Evolutionary conservation across 257 asterid genomes (phyloP).

Genomic region (Solanum raphanifolium): DNA sequence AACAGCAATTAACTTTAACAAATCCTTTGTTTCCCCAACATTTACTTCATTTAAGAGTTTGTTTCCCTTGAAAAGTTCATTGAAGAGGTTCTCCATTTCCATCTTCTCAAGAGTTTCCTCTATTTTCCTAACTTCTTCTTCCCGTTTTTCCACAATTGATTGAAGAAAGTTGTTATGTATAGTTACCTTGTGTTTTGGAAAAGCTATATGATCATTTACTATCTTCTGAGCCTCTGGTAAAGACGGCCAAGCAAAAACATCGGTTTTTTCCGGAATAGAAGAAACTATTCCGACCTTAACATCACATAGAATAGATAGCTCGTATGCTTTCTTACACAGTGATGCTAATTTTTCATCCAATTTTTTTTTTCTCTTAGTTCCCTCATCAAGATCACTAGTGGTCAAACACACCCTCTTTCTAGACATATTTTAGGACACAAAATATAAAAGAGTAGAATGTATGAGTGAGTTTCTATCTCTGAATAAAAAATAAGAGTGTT

Average conservation of each 20-base stretch:
- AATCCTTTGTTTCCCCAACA: neutral
- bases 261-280: constrained; percentile 2
- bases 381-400: constrained; percentile 8
- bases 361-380: neutral
- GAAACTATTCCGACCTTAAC: constrained; percentile 14
- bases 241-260: constrained; percentile 20
- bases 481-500: neutral
- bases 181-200: constrained; percentile 20
- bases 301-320: constrained; percentile 28
- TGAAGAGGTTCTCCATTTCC: neutral
- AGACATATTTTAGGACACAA: constrained; percentile 11
- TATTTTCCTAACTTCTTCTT: neutral
- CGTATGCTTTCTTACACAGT: constrained; percentile 26
- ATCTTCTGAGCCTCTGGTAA: neutral
- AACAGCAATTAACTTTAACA: neutral
- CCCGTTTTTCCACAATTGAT: neutral
- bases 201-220: constrained; percentile 10
- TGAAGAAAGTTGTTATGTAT: neutral
- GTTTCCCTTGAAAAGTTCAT: neutral
- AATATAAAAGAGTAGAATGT: neutral
- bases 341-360: constrained; percentile 11
- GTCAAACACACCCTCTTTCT: neutral
- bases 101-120: neutral
- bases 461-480: neutral
- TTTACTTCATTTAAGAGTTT: neutral